A percentile compares a stretch with the other conserved stretches of the same genome.
These are phyloP conservation scores for Apiospora arundinis DNA, from an alignment of 2,329 filamentous ascomycete species.

Conservation along the genomic window DNA sequence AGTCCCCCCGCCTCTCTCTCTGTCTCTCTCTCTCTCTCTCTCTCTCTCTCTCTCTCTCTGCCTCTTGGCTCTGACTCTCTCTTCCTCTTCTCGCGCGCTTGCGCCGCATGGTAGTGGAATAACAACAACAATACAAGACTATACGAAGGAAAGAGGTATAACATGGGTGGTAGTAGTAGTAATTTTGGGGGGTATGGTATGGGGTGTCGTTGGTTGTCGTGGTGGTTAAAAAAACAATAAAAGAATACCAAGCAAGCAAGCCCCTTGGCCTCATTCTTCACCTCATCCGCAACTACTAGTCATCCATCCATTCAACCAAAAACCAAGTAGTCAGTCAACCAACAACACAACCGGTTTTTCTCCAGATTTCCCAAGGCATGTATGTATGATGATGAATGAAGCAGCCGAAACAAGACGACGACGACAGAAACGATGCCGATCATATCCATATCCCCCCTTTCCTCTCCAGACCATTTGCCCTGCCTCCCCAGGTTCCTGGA, in stretches of 20 bases:
- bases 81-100: not conserved
- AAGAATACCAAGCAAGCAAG: not conserved
- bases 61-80: not conserved
- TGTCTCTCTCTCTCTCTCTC: not conserved
- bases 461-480: not conserved
- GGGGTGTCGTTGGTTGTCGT: not conserved
- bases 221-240: not conserved
- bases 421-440: not conserved
- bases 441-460: not conserved
- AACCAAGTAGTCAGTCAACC: not conserved
- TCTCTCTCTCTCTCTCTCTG: not conserved
- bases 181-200: not conserved
- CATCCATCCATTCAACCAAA: not conserved
- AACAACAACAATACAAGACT: not conserved
- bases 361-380: not conserved
- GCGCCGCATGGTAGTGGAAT: not conserved
- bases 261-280: not conserved
- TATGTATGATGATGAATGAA: no score
- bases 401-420: not conserved
- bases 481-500: not conserved
- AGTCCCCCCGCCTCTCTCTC: not conserved
- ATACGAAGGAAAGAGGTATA: constrained; percentile 3
- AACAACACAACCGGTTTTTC: not conserved
- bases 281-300: not conserved
- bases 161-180: not conserved